Evolutionary conservation across 2,329 filamentous ascomycete genomes (phyloP), one percentile per base, ranked within the genome.

Genomic region (Endoconidiophora laricicola): DNA sequence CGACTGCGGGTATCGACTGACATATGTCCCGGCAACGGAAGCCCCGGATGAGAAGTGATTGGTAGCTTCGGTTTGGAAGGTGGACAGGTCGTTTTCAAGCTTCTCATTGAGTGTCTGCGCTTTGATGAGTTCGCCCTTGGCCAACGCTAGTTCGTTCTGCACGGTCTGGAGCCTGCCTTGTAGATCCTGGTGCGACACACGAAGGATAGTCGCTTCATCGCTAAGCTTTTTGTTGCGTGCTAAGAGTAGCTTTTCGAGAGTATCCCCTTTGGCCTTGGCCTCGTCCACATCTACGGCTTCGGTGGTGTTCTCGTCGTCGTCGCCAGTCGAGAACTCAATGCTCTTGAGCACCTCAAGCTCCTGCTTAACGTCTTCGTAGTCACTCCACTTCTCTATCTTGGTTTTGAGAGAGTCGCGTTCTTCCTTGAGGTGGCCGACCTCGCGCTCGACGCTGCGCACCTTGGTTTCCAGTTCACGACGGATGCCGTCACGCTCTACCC

Each of bases 311-410:
- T 65, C 60, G 44, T 88, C 84, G 54, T 93, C 87, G 55, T 90
- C 84, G 6, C 86, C 88, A 0, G 86, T 90, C 2, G 90, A 85
- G 59, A 98, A 94, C 62, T 98, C 91, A 58, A 98, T 95, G 57
- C 90, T 94, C 75, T 94, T 94, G 54, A 98, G 76, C 54, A 96
- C 88, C 59, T 96, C 90, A 2, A 98, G 73, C 64, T 98, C 93
- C 56, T 93, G 85, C 66, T 91, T 95, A 44, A 98, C 78, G 53
- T 96, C 90, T 33, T 96, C 88, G 62, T 98, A 98, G 62, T 98
- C 91, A 57, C 78, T 78, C 79, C 86, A 93, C 61, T 84, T 93
- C 55, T 86, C 79, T 3, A 96, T 76, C 66, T 91, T 94, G 37
- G 72, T 69, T 60, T 82, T 85, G 50, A 96, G 69, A 23, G 73